A percentile compares a stretch with the other conserved stretches of the same genome.
These are phyloP conservation scores for Trichoderma citrinoviride DNA, from an alignment of 2,329 filamentous ascomycete species.

Conservation along the genomic window DNA sequence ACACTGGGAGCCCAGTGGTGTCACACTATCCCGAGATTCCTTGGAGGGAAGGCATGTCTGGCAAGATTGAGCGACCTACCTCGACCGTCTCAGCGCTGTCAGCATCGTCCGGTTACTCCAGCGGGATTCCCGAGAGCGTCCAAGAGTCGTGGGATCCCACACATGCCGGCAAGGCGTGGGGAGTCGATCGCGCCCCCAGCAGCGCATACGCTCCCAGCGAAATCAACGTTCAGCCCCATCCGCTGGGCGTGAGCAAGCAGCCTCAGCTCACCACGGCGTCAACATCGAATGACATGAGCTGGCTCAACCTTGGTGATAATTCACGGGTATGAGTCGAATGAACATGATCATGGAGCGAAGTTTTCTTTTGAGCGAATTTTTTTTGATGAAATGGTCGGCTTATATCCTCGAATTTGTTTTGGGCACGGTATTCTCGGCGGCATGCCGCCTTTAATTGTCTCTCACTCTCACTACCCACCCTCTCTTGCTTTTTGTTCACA, in stretches of 20 bases:
- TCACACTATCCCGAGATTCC: slow-evolving; percentile 55
- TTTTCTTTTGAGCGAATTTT: slow-evolving; percentile 20
- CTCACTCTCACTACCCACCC: slow-evolving; percentile 10
- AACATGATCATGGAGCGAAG: slow-evolving; percentile 21
- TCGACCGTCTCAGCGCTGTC: slow-evolving; percentile 39
- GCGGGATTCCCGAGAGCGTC: slow-evolving; percentile 63
- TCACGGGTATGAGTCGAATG: slow-evolving; percentile 28
- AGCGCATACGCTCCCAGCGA: slow-evolving; percentile 50
- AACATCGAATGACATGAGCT: slow-evolving; percentile 69
- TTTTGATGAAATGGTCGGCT: slow-evolving; percentile 24
- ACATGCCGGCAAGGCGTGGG: slow-evolving; percentile 47
- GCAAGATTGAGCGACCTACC: slow-evolving; percentile 57
- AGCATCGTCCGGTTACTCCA: slow-evolving; percentile 55
- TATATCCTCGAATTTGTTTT: slow-evolving; percentile 23
- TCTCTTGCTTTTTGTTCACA: neutral
- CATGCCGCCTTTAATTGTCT: slow-evolving; percentile 20
- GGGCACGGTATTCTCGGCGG: slow-evolving; percentile 17
- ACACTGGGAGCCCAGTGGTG: slow-evolving; percentile 67
- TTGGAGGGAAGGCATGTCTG: slow-evolving; percentile 57
- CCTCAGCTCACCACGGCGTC: slow-evolving; percentile 51
- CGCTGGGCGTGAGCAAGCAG: slow-evolving; percentile 44
- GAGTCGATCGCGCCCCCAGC: slow-evolving; percentile 49
- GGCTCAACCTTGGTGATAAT: slow-evolving; percentile 67
- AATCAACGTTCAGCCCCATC: slow-evolving; percentile 31
- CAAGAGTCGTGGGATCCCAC: slow-evolving; percentile 55